Percentiles rank a stretch among this genome's conserved stretches.
Evolutionary conservation across 1,139 yeast species (phyloP).

Genomic region (Protomyces inouyei): DNA sequence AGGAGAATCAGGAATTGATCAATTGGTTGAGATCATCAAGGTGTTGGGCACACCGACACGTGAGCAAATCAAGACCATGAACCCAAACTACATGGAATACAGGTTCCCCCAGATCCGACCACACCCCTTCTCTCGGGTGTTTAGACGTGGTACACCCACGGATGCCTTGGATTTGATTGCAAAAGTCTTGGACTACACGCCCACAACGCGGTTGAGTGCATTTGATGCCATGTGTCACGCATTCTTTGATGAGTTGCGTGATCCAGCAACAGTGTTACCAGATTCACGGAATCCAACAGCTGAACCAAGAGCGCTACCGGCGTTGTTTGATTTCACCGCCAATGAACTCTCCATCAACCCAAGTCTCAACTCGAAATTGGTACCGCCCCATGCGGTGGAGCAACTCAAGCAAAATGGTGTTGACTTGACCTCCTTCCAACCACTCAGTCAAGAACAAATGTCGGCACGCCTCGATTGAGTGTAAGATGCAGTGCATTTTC

Average conservation of each 20-base stretch:
- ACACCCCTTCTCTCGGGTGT: conserved; percentile 79
- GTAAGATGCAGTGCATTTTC: too few species aligned
- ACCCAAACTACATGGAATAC: conserved; percentile 95
- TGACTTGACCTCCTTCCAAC: conserved; percentile 41
- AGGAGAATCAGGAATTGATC: conserved; percentile 96
- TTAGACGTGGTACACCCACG: conserved; percentile 53
- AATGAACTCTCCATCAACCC: conserved; percentile 44
- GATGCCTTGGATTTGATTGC: conserved; percentile 63
- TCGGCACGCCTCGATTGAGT: conserved; percentile 25
- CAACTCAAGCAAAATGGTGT: conserved; percentile 38
- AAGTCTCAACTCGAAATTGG: conserved; percentile 40
- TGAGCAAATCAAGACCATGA: conserved; percentile 90
- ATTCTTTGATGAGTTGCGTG: conserved; percentile 71
- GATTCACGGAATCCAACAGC: conserved; percentile 42
- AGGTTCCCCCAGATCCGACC: conserved; percentile 95
- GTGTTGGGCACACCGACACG: conserved; percentile 91
- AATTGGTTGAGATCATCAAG: conserved; percentile 91
- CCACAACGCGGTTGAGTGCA: conserved; percentile 64
- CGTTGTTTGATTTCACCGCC: conserved; percentile 43
- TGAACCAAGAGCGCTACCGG: conserved; percentile 42
- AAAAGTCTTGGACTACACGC: conserved; percentile 67
- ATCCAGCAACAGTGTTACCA: conserved; percentile 52
- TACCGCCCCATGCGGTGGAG: conserved; percentile 43
- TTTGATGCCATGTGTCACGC: conserved; percentile 63
- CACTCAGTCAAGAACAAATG: conserved; percentile 38